Evolutionary conservation across 805 yeast genomes (phyloP), one percentile per base, ranked within the genome.

Genomic region (Wickerhamia fluorescens): DNA sequence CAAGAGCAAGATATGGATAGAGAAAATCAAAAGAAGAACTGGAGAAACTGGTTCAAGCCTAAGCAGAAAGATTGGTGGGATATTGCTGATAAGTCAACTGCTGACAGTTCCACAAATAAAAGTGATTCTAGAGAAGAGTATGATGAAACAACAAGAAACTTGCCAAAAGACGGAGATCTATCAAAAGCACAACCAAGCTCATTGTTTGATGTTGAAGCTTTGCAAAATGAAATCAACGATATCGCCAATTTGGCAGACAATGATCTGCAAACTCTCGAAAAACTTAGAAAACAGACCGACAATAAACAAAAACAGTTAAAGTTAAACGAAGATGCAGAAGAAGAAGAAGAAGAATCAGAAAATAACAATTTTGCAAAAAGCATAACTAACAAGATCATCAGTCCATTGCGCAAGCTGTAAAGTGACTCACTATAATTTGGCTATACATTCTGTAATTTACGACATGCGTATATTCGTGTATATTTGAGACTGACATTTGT

Each of bases 51-150:
- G 73, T 62, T 66, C 38, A 54, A 47, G 31, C 66, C 70, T 2
- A 64, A 62, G 37, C 67, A 57, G 42, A 71, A 67, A 41, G 73
- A 68, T 30, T 72, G 78, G 78, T 73, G 78, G 78, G 72, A 69
- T 22, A 61, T 66, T 38, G 60, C 61, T 35, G 69, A 66, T 28
- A 24, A 24, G 14, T 41, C 25, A 5, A 12, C 29, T 15, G 22
- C n/a, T 6, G 19, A 16, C 8, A 21, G 15, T 16, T 14, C 19
- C 15, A 13, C 23, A 11, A 12, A 7, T 23, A 23, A 27, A 19
- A 23, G 6, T n/a, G 13, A 12, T 4, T 12, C 16, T 16, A 14
- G 10, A 6, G 45, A 41, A 19, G 51, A 45, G 25, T 40, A 40
- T 25, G 33, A 40, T 23, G 28, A 20, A 20, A 20, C 24, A 9